Conservation (phyloP, 2,329 filamentous ascomycete species). For the Aspergillus sp. region DNA sequence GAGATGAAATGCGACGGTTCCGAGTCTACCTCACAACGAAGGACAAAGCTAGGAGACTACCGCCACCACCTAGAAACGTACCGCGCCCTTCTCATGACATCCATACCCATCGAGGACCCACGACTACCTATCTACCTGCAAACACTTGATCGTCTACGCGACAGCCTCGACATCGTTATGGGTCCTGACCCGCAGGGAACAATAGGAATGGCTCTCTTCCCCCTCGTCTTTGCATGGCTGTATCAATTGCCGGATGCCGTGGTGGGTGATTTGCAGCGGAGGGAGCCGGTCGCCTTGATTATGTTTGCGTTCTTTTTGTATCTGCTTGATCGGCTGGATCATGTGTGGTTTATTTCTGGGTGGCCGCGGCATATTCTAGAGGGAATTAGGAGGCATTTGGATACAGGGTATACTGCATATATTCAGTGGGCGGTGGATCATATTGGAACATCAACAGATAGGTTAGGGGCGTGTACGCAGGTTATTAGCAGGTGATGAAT, state of each 20-base stretch:
- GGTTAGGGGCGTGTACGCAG: too few species aligned
- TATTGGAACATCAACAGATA: neutral
- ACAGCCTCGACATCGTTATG: neutral
- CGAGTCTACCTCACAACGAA: too few species aligned
- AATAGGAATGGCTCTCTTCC: neutral
- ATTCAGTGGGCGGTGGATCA: constrained; percentile 7
- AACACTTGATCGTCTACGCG: neutral
- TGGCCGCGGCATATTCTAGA: constrained; percentile 19
- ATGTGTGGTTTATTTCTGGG: constrained; percentile 16
- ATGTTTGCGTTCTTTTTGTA: constrained; percentile 16
- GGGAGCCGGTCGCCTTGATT: constrained; percentile 3
- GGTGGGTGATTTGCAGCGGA: constrained; percentile 6
- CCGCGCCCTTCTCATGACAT: neutral
- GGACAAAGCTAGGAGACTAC: neutral
- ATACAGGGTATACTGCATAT: neutral
- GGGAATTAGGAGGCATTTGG: constrained; percentile 6
- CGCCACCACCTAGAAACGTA: neutral
- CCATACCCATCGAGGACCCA: neutral
- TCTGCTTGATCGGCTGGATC: constrained; percentile 12
- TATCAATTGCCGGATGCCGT: constrained; percentile 14
- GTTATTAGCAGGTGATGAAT: too few species aligned
- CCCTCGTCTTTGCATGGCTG: constrained; percentile 17
- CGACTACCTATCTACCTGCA: neutral
- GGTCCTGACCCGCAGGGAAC: neutral
- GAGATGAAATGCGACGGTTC: too few species aligned